Evolutionary conservation across 73 alveolate genomes (phyloP).

Genomic region (Stentor coeruleus): DNA sequence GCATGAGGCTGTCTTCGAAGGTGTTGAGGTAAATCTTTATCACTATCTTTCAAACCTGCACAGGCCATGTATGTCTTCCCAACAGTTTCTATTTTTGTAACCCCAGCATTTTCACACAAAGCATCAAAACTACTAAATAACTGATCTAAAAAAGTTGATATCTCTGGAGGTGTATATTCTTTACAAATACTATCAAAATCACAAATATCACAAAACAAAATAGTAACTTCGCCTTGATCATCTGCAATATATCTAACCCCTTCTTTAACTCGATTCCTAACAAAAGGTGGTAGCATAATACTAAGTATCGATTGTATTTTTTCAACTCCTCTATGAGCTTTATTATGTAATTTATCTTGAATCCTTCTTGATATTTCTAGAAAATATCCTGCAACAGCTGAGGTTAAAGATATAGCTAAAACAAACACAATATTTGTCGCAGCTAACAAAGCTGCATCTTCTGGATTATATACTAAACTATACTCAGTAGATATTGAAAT

Average conservation of each 20-base stretch:
- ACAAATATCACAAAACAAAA: slow-evolving; percentile 64
- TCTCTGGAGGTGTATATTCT: slow-evolving; percentile 42
- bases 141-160: slow-evolving; percentile 49
- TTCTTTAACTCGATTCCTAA: slow-evolving; percentile 54
- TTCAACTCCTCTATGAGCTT: background rate
- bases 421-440: background rate
- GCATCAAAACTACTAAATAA: slow-evolving; percentile 69
- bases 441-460: background rate
- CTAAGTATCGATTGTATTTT: background rate
- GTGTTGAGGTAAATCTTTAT: slow-evolving; percentile 31
- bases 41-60: slow-evolving; percentile 74
- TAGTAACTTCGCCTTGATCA: slow-evolving; percentile 64
- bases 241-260: slow-evolving; percentile 72
- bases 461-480: background rate
- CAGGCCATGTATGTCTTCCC: slow-evolving; percentile 84
- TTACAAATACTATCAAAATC: slow-evolving; percentile 70
- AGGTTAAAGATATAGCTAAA: background rate
- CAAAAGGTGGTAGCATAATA: slow-evolving; percentile 67
- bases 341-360: background rate
- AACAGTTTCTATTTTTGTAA: slow-evolving; percentile 72
- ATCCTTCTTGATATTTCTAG: background rate
- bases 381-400: background rate
- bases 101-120: slow-evolving; percentile 49
- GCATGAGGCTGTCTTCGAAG: slow-evolving; percentile 27
- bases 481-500: background rate